A percentile compares a stretch with the other conserved stretches of the same genome.
Evolutionary conservation across 768 basidiomycete genomes (phyloP).

Genomic region (Pisolithus sp.): DNA sequence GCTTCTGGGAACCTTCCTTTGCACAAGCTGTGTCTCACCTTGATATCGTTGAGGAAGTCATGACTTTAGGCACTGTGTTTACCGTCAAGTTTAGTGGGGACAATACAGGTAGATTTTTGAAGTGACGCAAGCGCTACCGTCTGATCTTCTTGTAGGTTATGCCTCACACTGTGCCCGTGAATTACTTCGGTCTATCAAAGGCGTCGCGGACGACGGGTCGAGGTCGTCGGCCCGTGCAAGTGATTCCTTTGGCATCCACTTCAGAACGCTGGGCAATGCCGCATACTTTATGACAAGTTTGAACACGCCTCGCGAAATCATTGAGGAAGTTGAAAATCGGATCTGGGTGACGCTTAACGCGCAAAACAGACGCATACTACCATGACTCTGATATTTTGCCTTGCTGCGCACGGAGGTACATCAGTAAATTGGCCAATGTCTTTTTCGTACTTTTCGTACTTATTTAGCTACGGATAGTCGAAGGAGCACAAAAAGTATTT

Average conservation of each 20-base stretch:
- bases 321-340: conserved; percentile 57
- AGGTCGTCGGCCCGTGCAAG: conserved; percentile 45
- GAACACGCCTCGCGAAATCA: conserved; percentile 52
- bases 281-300: conserved; percentile 92
- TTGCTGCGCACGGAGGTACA: too few relatives aligned
- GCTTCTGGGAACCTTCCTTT: conserved; percentile 80
- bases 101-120: conserved; percentile 37
- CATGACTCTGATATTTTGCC: too few relatives aligned
- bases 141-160: conserved; percentile 36
- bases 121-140: neutral
- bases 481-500: too few relatives aligned
- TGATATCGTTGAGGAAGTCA: conserved; percentile 57
- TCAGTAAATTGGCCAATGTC: too few relatives aligned
- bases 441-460: too few relatives aligned
- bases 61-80: conserved; percentile 85
- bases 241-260: conserved; percentile 67
- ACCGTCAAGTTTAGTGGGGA: conserved; percentile 65
- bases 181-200: conserved; percentile 47
- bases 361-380: neutral
- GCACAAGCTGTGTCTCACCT: conserved; percentile 54
- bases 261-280: conserved; percentile 82
- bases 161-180: conserved; percentile 59
- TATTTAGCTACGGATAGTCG: too few relatives aligned
- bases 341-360: conserved; percentile 39
- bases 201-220: conserved; percentile 14